phyloP scores from a whole-genome alignment of 2,329 filamentous ascomycete species.

The Colletotrichum paranaense region DNA sequence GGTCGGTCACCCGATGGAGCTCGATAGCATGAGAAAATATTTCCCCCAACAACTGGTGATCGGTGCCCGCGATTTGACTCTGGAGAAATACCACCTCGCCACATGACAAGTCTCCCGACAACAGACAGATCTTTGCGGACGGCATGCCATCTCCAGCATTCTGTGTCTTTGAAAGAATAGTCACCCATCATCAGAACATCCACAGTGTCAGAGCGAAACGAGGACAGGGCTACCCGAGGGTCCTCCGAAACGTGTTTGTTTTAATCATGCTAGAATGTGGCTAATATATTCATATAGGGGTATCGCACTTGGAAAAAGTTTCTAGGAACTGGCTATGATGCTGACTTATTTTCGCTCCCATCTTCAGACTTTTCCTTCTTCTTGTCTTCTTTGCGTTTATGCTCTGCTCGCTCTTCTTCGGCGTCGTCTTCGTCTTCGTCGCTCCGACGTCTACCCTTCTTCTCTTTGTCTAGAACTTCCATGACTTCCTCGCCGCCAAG shows the following conservation, averaged over 20 bases:
- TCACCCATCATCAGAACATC: neutral
- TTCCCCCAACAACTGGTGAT: neutral
- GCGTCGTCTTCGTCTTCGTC: slow-evolving; percentile 53
- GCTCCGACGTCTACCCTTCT: slow-evolving; percentile 49
- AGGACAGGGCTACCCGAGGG: neutral
- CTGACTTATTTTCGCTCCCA: slow-evolving; percentile 8
- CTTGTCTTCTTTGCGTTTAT: slow-evolving; percentile 45
- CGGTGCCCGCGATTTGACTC: neutral
- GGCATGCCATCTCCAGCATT: neutral
- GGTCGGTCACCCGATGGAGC: neutral
- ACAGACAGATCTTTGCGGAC: too few relatives aligned
- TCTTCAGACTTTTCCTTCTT: slow-evolving; percentile 42
- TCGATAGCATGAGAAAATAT: neutral
- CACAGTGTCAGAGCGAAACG: neutral
- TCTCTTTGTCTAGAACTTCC: slow-evolving; percentile 66
- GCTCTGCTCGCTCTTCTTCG: slow-evolving; percentile 48
- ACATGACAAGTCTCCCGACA: neutral
- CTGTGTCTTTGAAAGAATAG: neutral
- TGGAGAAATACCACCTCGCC: neutral
- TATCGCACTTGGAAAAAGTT: neutral
- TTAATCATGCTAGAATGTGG: neutral
- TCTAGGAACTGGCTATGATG: neutral
- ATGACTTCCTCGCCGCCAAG: slow-evolving; percentile 75
- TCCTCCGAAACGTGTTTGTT: neutral
- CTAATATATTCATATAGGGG: slow-evolving; percentile 1